These are phyloP conservation scores for Grammothele lineata DNA, from an alignment of 768 basidiomycete species.

Conservation along the genomic window DNA sequence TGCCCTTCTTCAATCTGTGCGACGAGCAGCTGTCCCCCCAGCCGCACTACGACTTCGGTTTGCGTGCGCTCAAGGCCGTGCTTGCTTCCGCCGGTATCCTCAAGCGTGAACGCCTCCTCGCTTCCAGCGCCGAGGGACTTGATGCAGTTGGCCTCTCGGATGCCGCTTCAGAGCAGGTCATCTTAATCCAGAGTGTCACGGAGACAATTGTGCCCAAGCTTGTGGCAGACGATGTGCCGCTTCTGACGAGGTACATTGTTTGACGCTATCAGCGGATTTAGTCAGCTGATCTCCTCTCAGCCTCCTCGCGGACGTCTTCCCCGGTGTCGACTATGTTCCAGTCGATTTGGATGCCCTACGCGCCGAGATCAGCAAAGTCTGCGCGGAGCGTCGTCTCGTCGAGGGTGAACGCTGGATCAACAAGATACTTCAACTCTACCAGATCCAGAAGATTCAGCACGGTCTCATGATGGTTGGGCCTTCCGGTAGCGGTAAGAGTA, in stretches of 20 bases:
- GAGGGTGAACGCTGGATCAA: constrained; percentile 86
- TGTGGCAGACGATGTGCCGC: constrained; percentile 94
- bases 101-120: constrained; percentile 82
- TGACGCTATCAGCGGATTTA: background rate
- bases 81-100: constrained; percentile 95
- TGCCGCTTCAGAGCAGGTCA: constrained; percentile 83
- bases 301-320: constrained; percentile 94
- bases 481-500: constrained; percentile 94
- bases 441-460: constrained; percentile 99
- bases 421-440: constrained; percentile 96
- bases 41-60: constrained; percentile 98
- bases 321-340: constrained; percentile 87
- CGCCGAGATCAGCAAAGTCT: constrained; percentile 84
- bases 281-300: constrained; percentile 34
- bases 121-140: constrained; percentile 34
- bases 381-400: constrained; percentile 80
- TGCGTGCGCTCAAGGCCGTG: constrained; percentile 95
- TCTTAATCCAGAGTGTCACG: constrained; percentile 95
- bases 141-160: constrained; percentile 60
- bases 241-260: constrained; percentile 74
- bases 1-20: constrained; percentile 99
- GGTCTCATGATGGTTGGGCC: constrained; percentile 99
- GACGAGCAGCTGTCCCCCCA: constrained; percentile 96
- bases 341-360: constrained; percentile 84
- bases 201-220: constrained; percentile 98